These are phyloP conservation scores for Pythium brachiatum DNA, from an alignment of 352 stramenopile species.

Conservation along the genomic window DNA sequence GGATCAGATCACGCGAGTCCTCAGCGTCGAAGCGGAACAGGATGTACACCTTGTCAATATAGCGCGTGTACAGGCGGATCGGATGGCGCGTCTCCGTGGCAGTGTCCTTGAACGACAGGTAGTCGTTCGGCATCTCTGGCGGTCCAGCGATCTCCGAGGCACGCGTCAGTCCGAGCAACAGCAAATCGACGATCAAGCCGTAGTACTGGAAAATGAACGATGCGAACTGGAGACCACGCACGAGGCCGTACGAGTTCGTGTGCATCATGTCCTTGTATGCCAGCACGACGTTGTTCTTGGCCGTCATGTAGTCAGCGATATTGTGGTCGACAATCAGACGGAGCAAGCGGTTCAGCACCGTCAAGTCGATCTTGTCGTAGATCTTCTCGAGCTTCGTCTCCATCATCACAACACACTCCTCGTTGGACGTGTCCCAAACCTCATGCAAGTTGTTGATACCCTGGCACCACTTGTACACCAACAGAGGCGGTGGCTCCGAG, in stretches of 20 bases:
- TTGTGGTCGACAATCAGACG: conserved; percentile 99
- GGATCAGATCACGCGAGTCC: conserved; percentile 98
- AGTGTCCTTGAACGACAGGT: conserved; percentile 97
- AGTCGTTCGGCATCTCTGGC: conserved; percentile 98
- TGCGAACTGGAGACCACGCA: conserved; percentile 98
- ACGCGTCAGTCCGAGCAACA: conserved; percentile 96
- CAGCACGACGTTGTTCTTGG: conserved; percentile 99
- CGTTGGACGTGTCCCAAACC: conserved; percentile 97
- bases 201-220: conserved; percentile 99
- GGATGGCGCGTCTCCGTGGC: conserved; percentile 96
- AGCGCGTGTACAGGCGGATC: conserved; percentile 99
- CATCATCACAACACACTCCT: conserved; percentile 99
- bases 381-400: conserved; percentile 99
- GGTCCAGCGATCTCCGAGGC: conserved; percentile 98
- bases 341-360: conserved; percentile 97
- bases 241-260: conserved; percentile 99
- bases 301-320: conserved; percentile 99
- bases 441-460: conserved; percentile 99
- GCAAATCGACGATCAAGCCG: conserved; percentile 97
- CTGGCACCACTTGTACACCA: conserved; percentile 99
- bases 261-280: conserved; percentile 99
- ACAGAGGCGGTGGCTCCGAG: conserved; percentile 96
- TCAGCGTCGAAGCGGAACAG: conserved; percentile 98
- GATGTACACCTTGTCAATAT: conserved; percentile 99
- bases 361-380: conserved; percentile 99